Percentiles rank a stretch among this genome's conserved stretches.
Evolutionary conservation across 371 early-diverging fungal genomes (phyloP).

Genomic region (Rhizopus microsporus): DNA sequence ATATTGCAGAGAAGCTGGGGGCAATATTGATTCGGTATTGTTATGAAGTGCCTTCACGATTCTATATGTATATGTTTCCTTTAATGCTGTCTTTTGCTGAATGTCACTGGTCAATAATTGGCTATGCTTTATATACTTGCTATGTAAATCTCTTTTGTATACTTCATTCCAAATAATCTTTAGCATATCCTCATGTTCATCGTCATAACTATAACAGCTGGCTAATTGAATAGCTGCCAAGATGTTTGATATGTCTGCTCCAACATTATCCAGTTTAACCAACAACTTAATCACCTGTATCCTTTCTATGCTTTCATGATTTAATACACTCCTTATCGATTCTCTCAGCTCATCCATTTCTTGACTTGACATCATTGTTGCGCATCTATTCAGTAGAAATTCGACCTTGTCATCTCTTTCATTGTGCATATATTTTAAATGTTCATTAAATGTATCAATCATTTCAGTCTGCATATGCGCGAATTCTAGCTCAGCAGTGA

Average conservation of each 20-base stretch:
- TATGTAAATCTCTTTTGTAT: background rate
- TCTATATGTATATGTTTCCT: conserved; percentile 1
- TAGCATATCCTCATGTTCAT: background rate
- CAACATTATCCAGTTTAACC: conserved; percentile 1
- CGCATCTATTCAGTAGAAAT: background rate
- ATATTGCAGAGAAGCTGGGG: too few species aligned
- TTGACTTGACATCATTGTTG: background rate
- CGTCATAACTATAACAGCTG: too few species aligned
- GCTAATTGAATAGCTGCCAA: background rate
- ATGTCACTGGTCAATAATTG: background rate
- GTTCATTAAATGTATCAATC: conserved; percentile 1
- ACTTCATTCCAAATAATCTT: background rate
- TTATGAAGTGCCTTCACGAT: too few species aligned
- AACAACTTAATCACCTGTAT: background rate
- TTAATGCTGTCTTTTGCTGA: background rate
- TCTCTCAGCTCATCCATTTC: background rate
- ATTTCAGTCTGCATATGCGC: background rate
- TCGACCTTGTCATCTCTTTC: background rate
- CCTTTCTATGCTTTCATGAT: background rate
- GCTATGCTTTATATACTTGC: background rate
- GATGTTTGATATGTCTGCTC: background rate
- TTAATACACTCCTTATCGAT: background rate
- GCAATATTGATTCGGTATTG: too few species aligned
- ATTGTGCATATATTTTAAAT: background rate
- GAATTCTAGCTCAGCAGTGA: background rate